Base-by-base conservation (phyloP, 495 filamentous ascomycete genomes). In the Hyaloscypha variabilis region DNA sequence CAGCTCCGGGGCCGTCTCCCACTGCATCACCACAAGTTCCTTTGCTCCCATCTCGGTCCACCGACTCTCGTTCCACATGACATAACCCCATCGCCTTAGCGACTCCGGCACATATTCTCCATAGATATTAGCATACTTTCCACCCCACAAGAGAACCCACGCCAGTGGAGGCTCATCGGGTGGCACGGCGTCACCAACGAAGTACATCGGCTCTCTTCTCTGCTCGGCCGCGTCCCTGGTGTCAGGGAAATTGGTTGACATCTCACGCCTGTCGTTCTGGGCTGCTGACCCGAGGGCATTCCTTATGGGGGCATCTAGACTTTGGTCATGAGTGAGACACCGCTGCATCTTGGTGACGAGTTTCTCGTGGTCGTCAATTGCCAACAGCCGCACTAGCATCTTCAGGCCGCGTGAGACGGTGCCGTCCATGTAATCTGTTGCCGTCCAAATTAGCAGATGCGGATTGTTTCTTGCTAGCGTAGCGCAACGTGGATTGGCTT, bases 81-180 rank as follows among this genome's bases (percentile, higher is more conserved):
- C 58, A 60, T 60, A 60, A 17, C 58, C 58, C 58, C 58, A 60
- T 25, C 25, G 28, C 21, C 28, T n/a, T 60, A 60, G 8, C 23
- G n/a, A 23, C 23, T 60, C 34, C 23, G 31, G 34, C 28, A 60
- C 34, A 60, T 60, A 60, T 25, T 50, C 58, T 25, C 28, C 58
- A 21, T 46, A 60, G n/a, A 60, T 46, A 21, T 60, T 60, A 30
- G 28, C 23, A 30, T 60, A 60, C 28, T 8, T 42, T 21, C 42
- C 58, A 25, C 31, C 28, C 58, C 58, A 60, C 26, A 60, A 25
- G 42, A 51, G n/a, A 26, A 51, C 31, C 58, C 58, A 60, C n/a
- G 58, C 58, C n/a, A 60, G 28, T 26, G 58, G 58, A 23, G 58
- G 58, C 5, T 52, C 49, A 52, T 52, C 49, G 23, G 49, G 49